These are phyloP conservation scores for Phytophthora multivora DNA, from an alignment of 352 stramenopile species.

Conservation along the genomic window DNA sequence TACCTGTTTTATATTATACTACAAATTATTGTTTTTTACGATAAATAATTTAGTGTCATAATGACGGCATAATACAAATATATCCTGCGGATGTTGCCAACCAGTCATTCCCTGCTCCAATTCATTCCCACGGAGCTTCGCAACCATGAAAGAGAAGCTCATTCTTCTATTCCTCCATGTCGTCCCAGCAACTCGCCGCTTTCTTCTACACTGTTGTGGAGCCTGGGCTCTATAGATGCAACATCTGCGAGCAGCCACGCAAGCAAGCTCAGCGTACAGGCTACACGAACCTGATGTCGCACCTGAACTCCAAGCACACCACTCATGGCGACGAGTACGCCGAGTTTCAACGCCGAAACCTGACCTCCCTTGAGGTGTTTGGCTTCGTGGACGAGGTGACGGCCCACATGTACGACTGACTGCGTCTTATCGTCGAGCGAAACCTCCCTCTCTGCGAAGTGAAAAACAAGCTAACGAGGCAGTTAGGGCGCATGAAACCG, in stretches of 20 bases:
- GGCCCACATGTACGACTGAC: neutral
- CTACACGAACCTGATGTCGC: neutral
- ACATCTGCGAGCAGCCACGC: conserved; percentile 18
- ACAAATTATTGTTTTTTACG: too few species aligned
- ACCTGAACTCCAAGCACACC: neutral
- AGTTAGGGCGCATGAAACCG: neutral
- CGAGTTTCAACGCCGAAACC: too few species aligned
- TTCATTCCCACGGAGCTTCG: too few species aligned
- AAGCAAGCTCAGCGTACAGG: conserved; percentile 28
- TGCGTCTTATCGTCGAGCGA: neutral
- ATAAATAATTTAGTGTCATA: too few species aligned
- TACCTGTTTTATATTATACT: too few species aligned
- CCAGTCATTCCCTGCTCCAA: too few species aligned
- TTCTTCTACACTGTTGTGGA: conserved; percentile 23
- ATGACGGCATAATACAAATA: too few species aligned
- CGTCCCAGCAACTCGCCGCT: neutral
- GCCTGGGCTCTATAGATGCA: conserved; percentile 18
- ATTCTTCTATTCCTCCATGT: too few species aligned
- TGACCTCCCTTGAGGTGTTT: neutral
- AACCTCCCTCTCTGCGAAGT: too few species aligned
- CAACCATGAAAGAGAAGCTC: too few species aligned
- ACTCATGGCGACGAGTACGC: too few species aligned
- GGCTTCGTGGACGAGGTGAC: neutral
- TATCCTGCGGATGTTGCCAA: too few species aligned
- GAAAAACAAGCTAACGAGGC: neutral